Conservation (phyloP, 176 grass and related monocot species). For the Elymus sibiricus region DNA sequence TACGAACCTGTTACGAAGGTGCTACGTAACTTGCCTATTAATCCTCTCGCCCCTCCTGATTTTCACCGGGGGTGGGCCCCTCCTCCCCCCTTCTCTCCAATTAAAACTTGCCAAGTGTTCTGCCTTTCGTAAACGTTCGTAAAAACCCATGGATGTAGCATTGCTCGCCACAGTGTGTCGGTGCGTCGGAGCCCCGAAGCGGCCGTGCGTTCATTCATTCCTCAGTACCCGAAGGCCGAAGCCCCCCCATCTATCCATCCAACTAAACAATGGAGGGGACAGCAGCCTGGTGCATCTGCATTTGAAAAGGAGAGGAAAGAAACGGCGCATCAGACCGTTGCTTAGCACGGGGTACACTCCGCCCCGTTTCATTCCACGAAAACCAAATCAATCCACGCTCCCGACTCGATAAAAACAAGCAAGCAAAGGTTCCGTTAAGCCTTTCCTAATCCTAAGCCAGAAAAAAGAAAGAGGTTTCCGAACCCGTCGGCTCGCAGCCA, state of each 20-base stretch:
- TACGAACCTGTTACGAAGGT: no score
- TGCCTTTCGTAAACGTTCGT: no score
- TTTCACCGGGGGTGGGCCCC: no score
- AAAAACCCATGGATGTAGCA: no score
- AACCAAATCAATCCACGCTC: neutral
- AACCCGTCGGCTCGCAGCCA: conserved; percentile 35
- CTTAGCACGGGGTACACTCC: neutral
- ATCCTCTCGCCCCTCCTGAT: no score
- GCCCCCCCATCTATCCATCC: neutral
- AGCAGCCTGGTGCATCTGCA: neutral
- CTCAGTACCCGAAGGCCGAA: neutral
- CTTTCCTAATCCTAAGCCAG: neutral
- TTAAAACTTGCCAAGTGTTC: no score
- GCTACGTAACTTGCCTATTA: no score
- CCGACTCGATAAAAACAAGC: conserved; percentile 5
- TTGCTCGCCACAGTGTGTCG: no score
- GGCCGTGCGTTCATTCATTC: no score
- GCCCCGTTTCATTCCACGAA: neutral
- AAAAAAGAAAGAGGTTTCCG: neutral
- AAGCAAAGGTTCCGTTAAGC: conserved; percentile 24
- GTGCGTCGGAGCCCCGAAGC: no score
- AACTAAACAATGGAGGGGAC: neutral
- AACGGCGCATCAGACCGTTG: neutral
- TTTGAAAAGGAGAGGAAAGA: neutral
- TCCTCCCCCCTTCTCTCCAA: no score